phyloP scores from a whole-genome alignment of 768 basidiomycete genomes.

The Lactarius akahatsu region DNA sequence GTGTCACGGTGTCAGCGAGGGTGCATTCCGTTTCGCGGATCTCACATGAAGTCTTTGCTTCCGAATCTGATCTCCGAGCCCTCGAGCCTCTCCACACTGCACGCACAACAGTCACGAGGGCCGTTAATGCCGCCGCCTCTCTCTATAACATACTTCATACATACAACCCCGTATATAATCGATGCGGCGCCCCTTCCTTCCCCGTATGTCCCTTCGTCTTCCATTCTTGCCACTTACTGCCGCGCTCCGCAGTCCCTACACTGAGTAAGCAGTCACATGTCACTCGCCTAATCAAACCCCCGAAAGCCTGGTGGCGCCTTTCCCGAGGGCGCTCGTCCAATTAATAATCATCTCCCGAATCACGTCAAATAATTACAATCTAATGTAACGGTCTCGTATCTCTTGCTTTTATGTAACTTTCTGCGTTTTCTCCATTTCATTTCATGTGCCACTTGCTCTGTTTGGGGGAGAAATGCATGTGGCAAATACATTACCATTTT shows the following conservation, averaged over 20 bases:
- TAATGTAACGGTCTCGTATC: slow-evolving; percentile 4
- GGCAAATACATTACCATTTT: not conserved
- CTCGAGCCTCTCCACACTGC: not conserved
- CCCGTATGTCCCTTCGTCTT: not conserved
- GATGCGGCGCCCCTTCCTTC: not conserved
- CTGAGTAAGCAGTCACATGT: slow-evolving; percentile 14
- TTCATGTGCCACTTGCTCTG: not conserved
- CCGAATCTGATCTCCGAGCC: slow-evolving; percentile 7
- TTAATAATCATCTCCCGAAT: slow-evolving; percentile 4
- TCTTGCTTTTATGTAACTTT: not conserved
- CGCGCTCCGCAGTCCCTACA: slow-evolving; percentile 3
- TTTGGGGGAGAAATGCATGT: not conserved
- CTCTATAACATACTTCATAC: not conserved
- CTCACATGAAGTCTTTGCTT: slow-evolving; percentile 6
- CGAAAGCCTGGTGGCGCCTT: slow-evolving; percentile 24
- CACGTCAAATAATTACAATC: slow-evolving; percentile 4
- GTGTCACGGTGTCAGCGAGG: slow-evolving; percentile 6
- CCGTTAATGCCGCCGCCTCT: not conserved
- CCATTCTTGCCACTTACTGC: not conserved
- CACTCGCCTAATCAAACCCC: slow-evolving; percentile 4
- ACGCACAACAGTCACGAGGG: not conserved
- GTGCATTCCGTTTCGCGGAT: slow-evolving; percentile 11
- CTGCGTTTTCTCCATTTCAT: not conserved
- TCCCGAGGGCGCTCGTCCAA: not conserved
- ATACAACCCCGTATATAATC: not conserved